These are phyloP conservation scores for Aspergillus mulundensis DNA, from an alignment of 495 filamentous ascomycete genomes.

Conservation along the genomic window DNA sequence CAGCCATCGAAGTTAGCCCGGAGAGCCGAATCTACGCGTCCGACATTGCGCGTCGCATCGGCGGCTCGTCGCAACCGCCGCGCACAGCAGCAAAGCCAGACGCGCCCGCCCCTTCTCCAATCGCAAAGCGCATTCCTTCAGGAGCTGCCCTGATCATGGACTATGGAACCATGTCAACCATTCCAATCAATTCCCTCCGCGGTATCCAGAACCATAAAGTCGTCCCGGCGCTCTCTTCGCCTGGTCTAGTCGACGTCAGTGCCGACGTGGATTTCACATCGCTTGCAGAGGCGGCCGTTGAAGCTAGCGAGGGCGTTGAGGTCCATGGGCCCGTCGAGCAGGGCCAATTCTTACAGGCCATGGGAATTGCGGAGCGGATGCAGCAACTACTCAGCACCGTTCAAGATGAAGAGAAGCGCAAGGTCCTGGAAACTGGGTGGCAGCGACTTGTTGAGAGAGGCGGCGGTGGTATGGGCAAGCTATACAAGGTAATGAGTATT, in stretches of 20 bases:
- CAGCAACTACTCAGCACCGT: constrained; percentile 56
- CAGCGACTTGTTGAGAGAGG: constrained; percentile 73
- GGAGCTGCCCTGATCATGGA: constrained; percentile 91
- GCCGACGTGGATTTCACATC: constrained; percentile 90
- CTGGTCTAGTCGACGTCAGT: constrained; percentile 79
- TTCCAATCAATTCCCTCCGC: constrained; percentile 82
- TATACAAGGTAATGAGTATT: constrained; percentile 92
- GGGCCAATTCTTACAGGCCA: constrained; percentile 65
- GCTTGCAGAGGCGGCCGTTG: constrained; percentile 74
- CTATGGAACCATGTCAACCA: constrained; percentile 75
- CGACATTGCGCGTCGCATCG: constrained; percentile 81
- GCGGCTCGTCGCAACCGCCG: constrained; percentile 52
- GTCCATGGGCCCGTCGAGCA: constrained; percentile 92
- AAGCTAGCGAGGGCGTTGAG: constrained; percentile 72
- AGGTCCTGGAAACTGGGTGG: constrained; percentile 68
- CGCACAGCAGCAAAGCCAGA: constrained; percentile 13
- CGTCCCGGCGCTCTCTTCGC: constrained; percentile 70
- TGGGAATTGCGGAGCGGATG: constrained; percentile 80
- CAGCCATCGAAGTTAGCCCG: constrained; percentile 83
- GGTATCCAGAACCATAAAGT: constrained; percentile 72
- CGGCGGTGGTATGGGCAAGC: constrained; percentile 79
- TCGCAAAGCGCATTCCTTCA: constrained; percentile 54
- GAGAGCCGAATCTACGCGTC: constrained; percentile 72
- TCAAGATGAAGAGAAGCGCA: constrained; percentile 47
- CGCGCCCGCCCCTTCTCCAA: constrained; percentile 15